Evolutionary conservation across 768 basidiomycete genomes (phyloP), one percentile per base, ranked within the genome.

Genomic region (Xerocomellus chrysenteron): DNA sequence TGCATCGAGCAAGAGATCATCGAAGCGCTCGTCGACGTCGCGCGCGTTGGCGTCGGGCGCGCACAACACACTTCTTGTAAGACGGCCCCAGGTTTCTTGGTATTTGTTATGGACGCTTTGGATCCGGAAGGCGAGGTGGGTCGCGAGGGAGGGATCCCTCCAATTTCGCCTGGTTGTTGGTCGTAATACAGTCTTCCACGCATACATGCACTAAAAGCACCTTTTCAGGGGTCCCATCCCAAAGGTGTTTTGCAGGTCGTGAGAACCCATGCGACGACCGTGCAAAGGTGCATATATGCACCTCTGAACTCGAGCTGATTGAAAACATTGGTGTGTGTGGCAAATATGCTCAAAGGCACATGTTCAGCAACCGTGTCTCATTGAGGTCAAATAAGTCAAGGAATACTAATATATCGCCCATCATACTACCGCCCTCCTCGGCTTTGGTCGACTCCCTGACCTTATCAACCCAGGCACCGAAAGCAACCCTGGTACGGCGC

Each of bases 171-270:
- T 85, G 78, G 49, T 90, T 82, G 45, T 85, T 79, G 1, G 75
- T 83, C 17, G 74, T 75, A 13, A 80, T 78, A 65, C 92, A 94
- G 66, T 91, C 82, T 33, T 93, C 86, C 4, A 89, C 84, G 68
- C 88, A 95, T 11, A 91, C 88, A 7, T 94, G 85, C 0, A 83
- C 88, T 17, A 98, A 80, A 67, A 95, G 90, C 0, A 87, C 86
- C 41, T 79, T 85, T 65, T 92, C 90, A 0, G 91, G 85, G 0
- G 85, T 87, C 1, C 73, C 59, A 0, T 69, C 67, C 90, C 93
- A 98, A 68, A 82, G 0, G 69, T 66, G 32, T 87, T 95, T 93
- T 62, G 17, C 0, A 26, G 13, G 16, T 24, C 14, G 3, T 6
- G 13, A 45, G n/a, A 48, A 33, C 11, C 8, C 1, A 13, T 21